phyloP scores from a whole-genome alignment of 495 filamentous ascomycete species.

The Neurospora intermedia region DNA sequence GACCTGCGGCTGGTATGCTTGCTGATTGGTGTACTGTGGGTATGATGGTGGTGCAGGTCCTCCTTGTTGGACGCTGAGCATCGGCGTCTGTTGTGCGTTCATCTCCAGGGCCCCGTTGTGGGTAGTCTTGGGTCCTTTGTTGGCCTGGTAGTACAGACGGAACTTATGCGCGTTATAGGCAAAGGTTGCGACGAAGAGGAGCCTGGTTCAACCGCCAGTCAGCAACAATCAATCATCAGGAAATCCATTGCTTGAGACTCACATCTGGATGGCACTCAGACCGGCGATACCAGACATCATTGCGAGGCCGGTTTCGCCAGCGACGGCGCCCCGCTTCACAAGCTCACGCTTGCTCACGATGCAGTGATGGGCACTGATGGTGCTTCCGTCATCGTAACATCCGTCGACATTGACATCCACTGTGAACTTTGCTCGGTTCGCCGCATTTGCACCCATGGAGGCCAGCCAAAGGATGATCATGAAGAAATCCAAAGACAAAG shows the following conservation, averaged over 20 bases:
- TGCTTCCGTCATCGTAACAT: constrained; percentile 30
- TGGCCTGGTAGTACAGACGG: constrained; percentile 23
- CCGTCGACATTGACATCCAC: constrained; percentile 14
- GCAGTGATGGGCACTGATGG: constrained; percentile 28
- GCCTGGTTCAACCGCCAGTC: constrained; percentile 8
- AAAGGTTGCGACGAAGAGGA: constrained; percentile 36
- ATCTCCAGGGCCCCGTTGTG: constrained; percentile 27
- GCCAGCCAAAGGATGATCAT: constrained; percentile 39
- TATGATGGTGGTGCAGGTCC: constrained; percentile 9
- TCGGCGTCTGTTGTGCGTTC: constrained; percentile 20
- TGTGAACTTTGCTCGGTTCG: constrained; percentile 27
- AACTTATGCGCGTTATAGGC: constrained; percentile 32
- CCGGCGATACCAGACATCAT: constrained; percentile 32
- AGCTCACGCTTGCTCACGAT: constrained; percentile 13
- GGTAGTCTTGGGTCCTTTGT: constrained; percentile 10
- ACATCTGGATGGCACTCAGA: constrained; percentile 30
- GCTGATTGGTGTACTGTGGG: constrained; percentile 15
- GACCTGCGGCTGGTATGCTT: constrained; percentile 4
- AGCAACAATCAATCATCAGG: not conserved
- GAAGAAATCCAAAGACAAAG: constrained; percentile 33
- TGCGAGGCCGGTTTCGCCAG: constrained; percentile 16
- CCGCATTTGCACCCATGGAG: constrained; percentile 34
- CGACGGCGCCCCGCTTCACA: constrained; percentile 19
- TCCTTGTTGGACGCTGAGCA: constrained; percentile 15
- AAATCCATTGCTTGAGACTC: constrained; percentile 1